Evolutionary conservation across 495 filamentous ascomycete species (phyloP).

Genomic region (Glarea lozoyensis): DNA sequence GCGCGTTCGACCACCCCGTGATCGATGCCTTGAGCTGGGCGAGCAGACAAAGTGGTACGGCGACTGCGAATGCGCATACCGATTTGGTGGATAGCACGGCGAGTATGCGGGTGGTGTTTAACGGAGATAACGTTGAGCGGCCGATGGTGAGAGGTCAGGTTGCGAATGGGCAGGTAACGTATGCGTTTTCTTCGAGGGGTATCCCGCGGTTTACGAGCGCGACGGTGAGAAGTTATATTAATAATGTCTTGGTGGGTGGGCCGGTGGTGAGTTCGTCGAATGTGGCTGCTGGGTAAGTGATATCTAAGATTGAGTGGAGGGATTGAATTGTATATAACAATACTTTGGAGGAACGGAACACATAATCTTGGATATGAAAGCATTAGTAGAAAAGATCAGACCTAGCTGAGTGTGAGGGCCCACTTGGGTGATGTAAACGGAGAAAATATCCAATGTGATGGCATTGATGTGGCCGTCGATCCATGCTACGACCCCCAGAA

Average conservation of each 20-base stretch:
- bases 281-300: no score
- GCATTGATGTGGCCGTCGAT: no score
- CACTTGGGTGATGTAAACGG: no score
- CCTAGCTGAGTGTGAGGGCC: no score
- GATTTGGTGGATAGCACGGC: neutral
- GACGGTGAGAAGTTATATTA: neutral
- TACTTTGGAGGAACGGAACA: no score
- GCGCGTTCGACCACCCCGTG: conserved; percentile 1
- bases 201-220: neutral
- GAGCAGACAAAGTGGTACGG: neutral
- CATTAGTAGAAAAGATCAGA: no score
- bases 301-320: no score
- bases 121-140: neutral
- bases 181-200: neutral
- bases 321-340: no score
- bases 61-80: neutral
- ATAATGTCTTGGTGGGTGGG: neutral
- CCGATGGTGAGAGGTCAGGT: neutral
- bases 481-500: no score
- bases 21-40: neutral
- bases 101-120: neutral
- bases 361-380: no score
- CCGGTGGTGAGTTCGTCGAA: no score
- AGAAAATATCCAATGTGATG: no score
- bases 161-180: neutral